These are phyloP conservation scores for Malbranchea cinnamomea DNA, from an alignment of 2,329 filamentous ascomycete species.

Conservation along the genomic window DNA sequence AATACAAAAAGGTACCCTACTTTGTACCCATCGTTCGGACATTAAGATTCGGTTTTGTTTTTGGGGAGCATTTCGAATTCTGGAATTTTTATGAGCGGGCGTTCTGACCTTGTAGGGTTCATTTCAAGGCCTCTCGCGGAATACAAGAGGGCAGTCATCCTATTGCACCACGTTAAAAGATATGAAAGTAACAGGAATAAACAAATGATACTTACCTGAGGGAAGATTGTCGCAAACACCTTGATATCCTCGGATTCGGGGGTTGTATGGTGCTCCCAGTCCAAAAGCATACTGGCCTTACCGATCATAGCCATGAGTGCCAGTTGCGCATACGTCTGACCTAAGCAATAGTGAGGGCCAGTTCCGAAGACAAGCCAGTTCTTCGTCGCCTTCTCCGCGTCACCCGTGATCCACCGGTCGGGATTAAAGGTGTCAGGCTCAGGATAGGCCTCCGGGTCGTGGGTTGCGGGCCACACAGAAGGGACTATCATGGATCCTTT, in stretches of 20 bases:
- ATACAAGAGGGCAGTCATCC: constrained; percentile 74
- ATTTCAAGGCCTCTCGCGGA: constrained; percentile 34
- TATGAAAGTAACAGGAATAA: constrained; percentile 4
- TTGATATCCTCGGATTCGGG: constrained; percentile 83
- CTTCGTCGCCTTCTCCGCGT: constrained; percentile 82
- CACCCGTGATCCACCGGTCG: constrained; percentile 78
- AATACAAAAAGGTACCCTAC: too few species aligned
- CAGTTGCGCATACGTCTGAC: constrained; percentile 77
- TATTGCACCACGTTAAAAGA: constrained; percentile 23
- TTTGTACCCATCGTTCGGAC: too few species aligned
- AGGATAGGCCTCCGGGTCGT: constrained; percentile 83
- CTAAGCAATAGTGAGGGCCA: constrained; percentile 91
- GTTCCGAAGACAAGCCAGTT: constrained; percentile 96
- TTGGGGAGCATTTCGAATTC: too few species aligned
- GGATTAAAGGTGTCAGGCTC: constrained; percentile 82
- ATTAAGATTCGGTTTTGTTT: too few species aligned
- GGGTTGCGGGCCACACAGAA: constrained; percentile 76
- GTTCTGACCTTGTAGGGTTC: too few species aligned
- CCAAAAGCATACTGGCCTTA: constrained; percentile 70
- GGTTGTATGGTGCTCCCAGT: constrained; percentile 84
- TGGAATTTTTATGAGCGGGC: too few species aligned
- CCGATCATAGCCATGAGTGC: constrained; percentile 83
- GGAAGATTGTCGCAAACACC: constrained; percentile 97
- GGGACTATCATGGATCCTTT: constrained; percentile 95
- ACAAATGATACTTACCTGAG: constrained; percentile 51